phyloP scores from a whole-genome alignment of 2,329 filamentous ascomycete genomes.

The Pseudogymnoascus destructans region DNA sequence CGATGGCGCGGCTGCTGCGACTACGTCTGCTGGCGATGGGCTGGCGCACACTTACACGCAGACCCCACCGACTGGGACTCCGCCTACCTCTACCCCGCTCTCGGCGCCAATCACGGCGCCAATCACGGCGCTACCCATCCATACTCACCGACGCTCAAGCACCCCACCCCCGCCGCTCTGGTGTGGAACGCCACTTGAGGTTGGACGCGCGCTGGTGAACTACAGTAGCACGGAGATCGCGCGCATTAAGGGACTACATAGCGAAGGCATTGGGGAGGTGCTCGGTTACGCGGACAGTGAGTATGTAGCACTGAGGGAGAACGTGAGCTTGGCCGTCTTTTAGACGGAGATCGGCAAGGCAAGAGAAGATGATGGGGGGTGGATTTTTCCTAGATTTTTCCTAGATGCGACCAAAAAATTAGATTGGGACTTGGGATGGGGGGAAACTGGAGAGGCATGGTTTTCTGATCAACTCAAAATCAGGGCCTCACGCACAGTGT shows the following conservation, averaged over 20 bases:
- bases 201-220: conserved; percentile 82
- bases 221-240: conserved; percentile 78
- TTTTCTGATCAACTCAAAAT: neutral
- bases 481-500: neutral
- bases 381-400: neutral
- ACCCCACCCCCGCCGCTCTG: conserved; percentile 29
- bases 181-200: conserved; percentile 48
- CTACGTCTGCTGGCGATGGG: neutral
- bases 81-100: conserved; percentile 15
- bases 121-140: conserved; percentile 2
- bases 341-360: conserved; percentile 24
- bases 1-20: conserved; percentile 1
- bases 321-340: conserved; percentile 56
- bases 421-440: neutral
- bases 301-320: conserved; percentile 80
- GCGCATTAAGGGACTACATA: conserved; percentile 73
- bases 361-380: neutral
- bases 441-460: neutral
- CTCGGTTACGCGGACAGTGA: conserved; percentile 90
- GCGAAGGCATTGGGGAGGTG: conserved; percentile 63
- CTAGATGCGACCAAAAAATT: neutral
- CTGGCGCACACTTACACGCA: conserved; percentile 4
- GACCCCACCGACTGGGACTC: neutral
- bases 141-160: neutral
- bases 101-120: conserved; percentile 3